Percentiles rank a stretch among this genome's conserved stretches.
Conservation (phyloP, 1,139 yeast genomes). For the Neolecta irregularis region DNA sequence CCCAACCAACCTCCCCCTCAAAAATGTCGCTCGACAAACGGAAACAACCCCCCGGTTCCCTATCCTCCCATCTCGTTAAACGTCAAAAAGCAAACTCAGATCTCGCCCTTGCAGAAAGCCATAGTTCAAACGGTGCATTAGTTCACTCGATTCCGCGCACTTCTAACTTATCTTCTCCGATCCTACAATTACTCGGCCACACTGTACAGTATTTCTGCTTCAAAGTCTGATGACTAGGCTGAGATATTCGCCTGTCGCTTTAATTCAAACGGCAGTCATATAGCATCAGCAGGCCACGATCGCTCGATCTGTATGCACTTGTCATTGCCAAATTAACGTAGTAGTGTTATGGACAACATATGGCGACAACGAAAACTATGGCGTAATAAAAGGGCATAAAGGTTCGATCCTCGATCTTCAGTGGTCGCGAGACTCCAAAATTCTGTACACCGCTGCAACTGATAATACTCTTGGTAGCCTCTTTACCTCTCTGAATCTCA, state of each 20-base stretch:
- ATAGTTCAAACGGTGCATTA: constrained; percentile 4
- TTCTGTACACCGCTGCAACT: constrained; percentile 32
- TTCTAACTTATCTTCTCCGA: constrained; percentile 17
- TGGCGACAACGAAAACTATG: constrained; percentile 28
- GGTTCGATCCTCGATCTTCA: constrained; percentile 34
- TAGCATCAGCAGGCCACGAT: constrained; percentile 25
- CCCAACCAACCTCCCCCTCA: no score
- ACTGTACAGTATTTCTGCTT: constrained; percentile 13
- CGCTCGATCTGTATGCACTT: constrained; percentile 18
- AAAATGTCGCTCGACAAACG: constrained; percentile 1
- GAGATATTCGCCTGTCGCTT: constrained; percentile 23
- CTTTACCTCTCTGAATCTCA: no score
- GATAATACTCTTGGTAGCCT: constrained; percentile 37
- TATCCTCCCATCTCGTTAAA: background rate
- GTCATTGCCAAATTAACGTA: background rate
- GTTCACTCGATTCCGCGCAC: constrained; percentile 15
- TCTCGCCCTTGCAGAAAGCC: background rate
- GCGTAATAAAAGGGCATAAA: constrained; percentile 34
- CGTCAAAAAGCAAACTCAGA: background rate
- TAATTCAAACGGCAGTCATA: constrained; percentile 21
- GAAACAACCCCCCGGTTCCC: background rate
- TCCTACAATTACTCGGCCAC: constrained; percentile 19
- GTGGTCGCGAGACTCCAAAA: constrained; percentile 32
- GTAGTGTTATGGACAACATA: constrained; percentile 31
- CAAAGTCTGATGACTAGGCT: constrained; percentile 13